Conservation (phyloP, 805 yeast species). For the Candida piceae region DNA sequence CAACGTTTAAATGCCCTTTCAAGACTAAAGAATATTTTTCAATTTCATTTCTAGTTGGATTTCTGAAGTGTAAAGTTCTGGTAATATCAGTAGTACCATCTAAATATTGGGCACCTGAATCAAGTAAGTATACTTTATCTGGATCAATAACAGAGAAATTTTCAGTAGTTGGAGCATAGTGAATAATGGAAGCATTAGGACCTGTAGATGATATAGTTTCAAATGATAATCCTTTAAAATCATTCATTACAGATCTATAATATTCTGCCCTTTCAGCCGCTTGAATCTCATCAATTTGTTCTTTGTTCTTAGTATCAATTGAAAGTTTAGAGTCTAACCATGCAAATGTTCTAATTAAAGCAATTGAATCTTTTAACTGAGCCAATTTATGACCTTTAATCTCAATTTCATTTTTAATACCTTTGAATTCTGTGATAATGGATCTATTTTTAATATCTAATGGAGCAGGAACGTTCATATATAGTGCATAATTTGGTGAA, state of each 20-base stretch:
- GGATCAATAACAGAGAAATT: constrained; percentile 59
- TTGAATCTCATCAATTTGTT: constrained; percentile 49
- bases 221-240: constrained; percentile 66
- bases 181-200: constrained; percentile 69
- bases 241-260: constrained; percentile 36
- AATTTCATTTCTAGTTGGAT: constrained; percentile 52
- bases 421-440: constrained; percentile 55
- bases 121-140: constrained; percentile 66
- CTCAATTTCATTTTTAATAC: constrained; percentile 71
- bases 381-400: constrained; percentile 66
- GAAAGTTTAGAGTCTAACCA: constrained; percentile 59
- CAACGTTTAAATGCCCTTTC: constrained; percentile 87
- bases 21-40: constrained; percentile 78
- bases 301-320: constrained; percentile 30
- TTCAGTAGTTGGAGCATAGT: constrained; percentile 63
- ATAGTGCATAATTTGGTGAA: constrained; percentile 27
- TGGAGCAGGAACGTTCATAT: constrained; percentile 21
- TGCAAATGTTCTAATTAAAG: constrained; percentile 65
- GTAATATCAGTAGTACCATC: constrained; percentile 98
- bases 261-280: constrained; percentile 50
- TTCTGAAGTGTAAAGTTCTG: constrained; percentile 68
- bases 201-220: constrained; percentile 77
- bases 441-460: constrained; percentile 21
- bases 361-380: constrained; percentile 80
- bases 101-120: constrained; percentile 86